Evolutionary conservation across 2,329 filamentous ascomycete species (phyloP).

Genomic region (Clarireedia monteithiana): DNA sequence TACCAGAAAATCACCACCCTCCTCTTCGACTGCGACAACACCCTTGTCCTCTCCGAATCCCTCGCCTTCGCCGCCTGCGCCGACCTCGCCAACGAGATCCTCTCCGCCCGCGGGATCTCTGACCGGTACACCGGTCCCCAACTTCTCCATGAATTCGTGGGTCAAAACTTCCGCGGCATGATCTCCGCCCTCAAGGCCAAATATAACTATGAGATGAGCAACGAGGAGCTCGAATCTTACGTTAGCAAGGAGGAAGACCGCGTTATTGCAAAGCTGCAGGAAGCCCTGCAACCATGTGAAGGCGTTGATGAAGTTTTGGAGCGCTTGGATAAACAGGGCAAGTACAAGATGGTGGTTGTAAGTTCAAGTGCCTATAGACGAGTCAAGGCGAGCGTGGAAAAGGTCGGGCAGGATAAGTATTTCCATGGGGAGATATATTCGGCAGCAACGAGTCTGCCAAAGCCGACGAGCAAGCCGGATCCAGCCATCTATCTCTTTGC

Average conservation of each 20-base stretch:
- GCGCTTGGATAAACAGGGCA: slow-evolving; percentile 49
- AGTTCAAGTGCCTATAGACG: slow-evolving; percentile 72
- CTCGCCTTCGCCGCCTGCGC: slow-evolving; percentile 89
- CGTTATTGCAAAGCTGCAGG: slow-evolving; percentile 72
- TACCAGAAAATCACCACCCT: slow-evolving; percentile 54
- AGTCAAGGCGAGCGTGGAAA: slow-evolving; percentile 69
- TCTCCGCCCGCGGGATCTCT: slow-evolving; percentile 53
- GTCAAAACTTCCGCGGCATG: slow-evolving; percentile 93
- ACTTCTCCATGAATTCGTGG: slow-evolving; percentile 81
- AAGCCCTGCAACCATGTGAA: slow-evolving; percentile 57
- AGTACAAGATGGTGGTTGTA: slow-evolving; percentile 73
- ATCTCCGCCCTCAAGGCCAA: slow-evolving; percentile 67
- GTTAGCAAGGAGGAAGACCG: slow-evolving; percentile 72
- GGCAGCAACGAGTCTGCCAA: slow-evolving; percentile 68
- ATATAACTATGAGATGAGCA: slow-evolving; percentile 62
- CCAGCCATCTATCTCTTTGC: slow-evolving; percentile 81
- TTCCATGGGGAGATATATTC: slow-evolving; percentile 77
- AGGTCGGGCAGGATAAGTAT: slow-evolving; percentile 72
- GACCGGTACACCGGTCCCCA: slow-evolving; percentile 69
- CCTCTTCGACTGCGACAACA: slow-evolving; percentile 81
- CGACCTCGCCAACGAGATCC: slow-evolving; percentile 80
- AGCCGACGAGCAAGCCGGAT: slow-evolving; percentile 84
- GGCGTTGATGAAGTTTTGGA: slow-evolving; percentile 63
- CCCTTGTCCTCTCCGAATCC: slow-evolving; percentile 83
- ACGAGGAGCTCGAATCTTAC: slow-evolving; percentile 64